Conservation (phyloP, 2,329 filamentous ascomycete genomes). For the Emergomyces africanus region DNA sequence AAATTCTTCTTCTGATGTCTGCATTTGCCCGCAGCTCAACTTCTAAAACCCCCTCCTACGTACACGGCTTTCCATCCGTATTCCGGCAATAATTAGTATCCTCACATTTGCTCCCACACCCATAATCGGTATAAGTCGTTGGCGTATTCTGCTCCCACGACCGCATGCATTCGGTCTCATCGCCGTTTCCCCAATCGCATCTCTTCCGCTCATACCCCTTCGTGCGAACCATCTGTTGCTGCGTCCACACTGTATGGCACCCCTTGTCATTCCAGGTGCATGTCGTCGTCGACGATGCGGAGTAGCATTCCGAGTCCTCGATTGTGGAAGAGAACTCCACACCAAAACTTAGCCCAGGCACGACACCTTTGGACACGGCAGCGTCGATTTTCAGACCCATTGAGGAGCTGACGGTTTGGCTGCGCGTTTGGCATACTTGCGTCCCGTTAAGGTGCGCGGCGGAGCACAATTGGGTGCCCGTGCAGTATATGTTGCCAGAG, state of each 20-base stretch:
- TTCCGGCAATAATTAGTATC: not conserved
- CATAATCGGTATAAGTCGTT: not conserved
- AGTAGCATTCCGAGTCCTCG: not conserved
- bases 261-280: not conserved
- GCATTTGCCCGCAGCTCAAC: not conserved
- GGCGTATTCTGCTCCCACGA: not conserved
- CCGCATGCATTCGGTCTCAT: not conserved
- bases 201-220: not conserved
- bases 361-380: not conserved
- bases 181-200: not conserved
- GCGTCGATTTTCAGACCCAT: not conserved
- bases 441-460: not conserved
- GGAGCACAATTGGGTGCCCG: not conserved
- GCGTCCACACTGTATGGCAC: not conserved
- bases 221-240: not conserved
- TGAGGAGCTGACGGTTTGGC: not conserved
- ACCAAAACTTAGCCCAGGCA: not conserved
- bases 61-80: not conserved
- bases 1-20: not conserved
- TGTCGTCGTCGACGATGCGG: not conserved
- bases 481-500: conserved; percentile 1
- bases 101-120: not conserved
- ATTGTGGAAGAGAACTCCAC: not conserved
- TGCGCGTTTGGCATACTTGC: not conserved
- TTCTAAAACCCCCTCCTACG: not conserved